Evolutionary conservation across 306 rosid species (phyloP).

Genomic region (Arachis stenosperma): DNA sequence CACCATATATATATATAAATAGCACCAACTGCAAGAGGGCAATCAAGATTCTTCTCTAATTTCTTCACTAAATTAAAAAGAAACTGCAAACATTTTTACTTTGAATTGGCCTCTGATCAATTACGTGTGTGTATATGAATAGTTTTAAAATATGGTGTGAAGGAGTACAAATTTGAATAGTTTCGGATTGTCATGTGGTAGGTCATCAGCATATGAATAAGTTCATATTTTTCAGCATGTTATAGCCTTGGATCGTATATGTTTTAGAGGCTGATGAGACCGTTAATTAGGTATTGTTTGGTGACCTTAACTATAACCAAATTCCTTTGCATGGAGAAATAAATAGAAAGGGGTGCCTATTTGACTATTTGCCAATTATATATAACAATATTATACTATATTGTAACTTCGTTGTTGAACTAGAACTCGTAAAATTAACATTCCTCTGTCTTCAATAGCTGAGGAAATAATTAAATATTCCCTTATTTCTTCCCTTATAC

Average conservation of each 20-base stretch:
- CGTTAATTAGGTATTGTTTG: constrained; percentile 43
- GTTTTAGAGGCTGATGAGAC: background rate
- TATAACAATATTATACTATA: no score
- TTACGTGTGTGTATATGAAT: background rate
- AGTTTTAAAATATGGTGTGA: no score
- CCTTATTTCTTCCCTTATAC: background rate
- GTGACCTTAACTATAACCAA: constrained; percentile 25
- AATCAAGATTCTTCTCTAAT: background rate
- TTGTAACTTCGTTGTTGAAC: background rate
- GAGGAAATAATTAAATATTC: background rate
- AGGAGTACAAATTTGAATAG: constrained; percentile 8
- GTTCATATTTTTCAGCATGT: constrained; percentile 31
- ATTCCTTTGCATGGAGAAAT: background rate
- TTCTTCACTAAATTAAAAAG: background rate
- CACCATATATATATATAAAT: background rate
- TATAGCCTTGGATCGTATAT: no score
- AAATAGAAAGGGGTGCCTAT: background rate
- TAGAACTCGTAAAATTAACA: no score
- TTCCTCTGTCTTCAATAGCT: no score
- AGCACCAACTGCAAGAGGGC: constrained; percentile 1
- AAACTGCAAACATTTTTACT: constrained; percentile 36
- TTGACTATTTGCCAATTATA: no score
- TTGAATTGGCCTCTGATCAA: constrained; percentile 39
- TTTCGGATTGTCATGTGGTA: constrained; percentile 42
- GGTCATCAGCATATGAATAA: constrained; percentile 59